Evolutionary conservation across 169 alveolate species (phyloP).

Genomic region (Theileria luwenshuni): DNA sequence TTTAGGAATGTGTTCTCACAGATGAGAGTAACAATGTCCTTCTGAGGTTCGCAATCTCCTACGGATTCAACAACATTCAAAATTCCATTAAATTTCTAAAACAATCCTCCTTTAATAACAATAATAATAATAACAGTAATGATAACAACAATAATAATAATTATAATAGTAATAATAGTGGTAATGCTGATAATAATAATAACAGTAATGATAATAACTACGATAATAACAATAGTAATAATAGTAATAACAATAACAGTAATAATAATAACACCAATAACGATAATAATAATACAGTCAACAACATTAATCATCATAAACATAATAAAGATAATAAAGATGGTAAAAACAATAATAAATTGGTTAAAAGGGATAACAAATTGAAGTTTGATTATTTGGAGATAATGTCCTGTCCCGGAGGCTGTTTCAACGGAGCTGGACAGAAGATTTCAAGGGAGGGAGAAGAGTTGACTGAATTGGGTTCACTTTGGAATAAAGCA

Average conservation of each 20-base stretch:
- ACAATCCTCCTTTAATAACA: constrained; percentile 13
- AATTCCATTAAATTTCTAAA: constrained; percentile 42
- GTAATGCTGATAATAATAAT: too few relatives aligned
- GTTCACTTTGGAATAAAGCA: too few relatives aligned
- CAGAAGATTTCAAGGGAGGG: constrained; percentile 39
- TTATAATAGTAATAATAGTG: background rate
- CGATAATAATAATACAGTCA: too few relatives aligned
- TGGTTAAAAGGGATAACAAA: background rate
- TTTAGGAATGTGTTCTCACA: background rate
- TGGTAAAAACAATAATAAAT: background rate
- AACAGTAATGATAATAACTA: too few relatives aligned
- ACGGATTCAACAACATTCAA: constrained; percentile 64
- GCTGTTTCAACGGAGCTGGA: constrained; percentile 93
- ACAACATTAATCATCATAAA: too few relatives aligned
- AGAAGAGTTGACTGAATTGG: background rate
- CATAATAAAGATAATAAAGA: too few relatives aligned
- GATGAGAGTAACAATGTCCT: constrained; percentile 17
- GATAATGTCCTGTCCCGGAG: constrained; percentile 94
- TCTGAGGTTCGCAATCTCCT: constrained; percentile 48
- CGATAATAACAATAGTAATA: too few relatives aligned
- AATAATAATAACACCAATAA: too few relatives aligned
- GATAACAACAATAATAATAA: background rate
- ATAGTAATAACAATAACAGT: too few relatives aligned
- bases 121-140: constrained; percentile 30
- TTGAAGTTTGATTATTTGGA: constrained; percentile 78